Base-by-base conservation (phyloP, 2,329 filamentous ascomycete genomes). In the Pleochaeta shiraiana region DNA sequence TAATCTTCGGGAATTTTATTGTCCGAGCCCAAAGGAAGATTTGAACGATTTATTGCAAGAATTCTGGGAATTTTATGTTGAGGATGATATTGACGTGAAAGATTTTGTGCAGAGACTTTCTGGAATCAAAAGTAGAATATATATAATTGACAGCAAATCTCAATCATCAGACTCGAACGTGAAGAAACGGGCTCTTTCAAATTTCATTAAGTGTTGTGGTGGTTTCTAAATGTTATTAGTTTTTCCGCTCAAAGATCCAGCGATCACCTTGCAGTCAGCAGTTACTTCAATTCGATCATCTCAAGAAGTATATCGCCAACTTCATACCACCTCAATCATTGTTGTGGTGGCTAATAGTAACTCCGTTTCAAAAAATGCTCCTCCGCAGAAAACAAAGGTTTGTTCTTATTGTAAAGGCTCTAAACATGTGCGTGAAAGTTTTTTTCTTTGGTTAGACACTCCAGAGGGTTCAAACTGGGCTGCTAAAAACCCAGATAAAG, bases 131-230 rank as follows among this genome's bases (percentile, higher is more conserved):
- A 39, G 34, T 37, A 30, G 31, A 61, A 61, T 61, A 28, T 21
- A 11, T 53, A 34, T 61, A 30, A 34, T 61, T n/a, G 21, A 61
- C 30, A 61, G 30, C n/a, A 37, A n/a, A 9, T 34, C 57, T 11
- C 14, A 28, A 16, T 30, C 57, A n/a, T 37, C 30, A 28, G 57
- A 61, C 37, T 61, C 28, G 3, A 61, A 30, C 19, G 21, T 37
- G 30, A 33, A 34, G n/a, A 59, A 59, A n/a, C 53, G 53, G 11
- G 12, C 31, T n/a, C n/a, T 59, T 16, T 30, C 7, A 9, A 1
- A 61, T 26, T 34, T 61, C n/a, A 61, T 61, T 26, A 61, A 61
- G 37, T 61, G 26, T 37, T 61, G 57, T 33, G 33, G 33, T 33
- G 57, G 57, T 9, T 61, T 61, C 24, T 61, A 61, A 12, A 61